Percentiles rank a stretch among this genome's conserved stretches.
Conservation (phyloP, 768 basidiomycete species). For the Lactarius hatsudake region DNA sequence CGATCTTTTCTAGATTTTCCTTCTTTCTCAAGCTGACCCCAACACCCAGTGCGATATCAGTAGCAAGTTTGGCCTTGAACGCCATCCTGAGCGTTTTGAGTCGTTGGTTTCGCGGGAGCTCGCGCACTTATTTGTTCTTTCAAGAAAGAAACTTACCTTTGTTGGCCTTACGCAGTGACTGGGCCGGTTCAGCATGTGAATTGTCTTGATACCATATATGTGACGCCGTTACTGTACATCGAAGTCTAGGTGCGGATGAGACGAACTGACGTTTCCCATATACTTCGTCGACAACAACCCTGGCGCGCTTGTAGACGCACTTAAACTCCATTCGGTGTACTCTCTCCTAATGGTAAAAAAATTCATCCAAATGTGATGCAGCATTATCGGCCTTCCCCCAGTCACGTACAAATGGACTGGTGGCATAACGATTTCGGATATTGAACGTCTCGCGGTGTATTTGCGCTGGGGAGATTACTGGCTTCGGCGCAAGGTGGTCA, state of each 20-base stretch:
- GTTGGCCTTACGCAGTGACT: slow-evolving; percentile 40
- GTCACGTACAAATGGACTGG: too few relatives aligned
- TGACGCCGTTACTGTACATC: not conserved
- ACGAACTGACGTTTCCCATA: slow-evolving; percentile 29
- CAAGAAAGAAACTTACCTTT: not conserved
- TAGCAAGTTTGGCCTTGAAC: slow-evolving; percentile 49
- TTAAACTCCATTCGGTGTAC: too few relatives aligned
- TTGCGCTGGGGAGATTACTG: too few relatives aligned
- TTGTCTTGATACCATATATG: slow-evolving; percentile 49
- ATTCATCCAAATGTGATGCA: too few relatives aligned
- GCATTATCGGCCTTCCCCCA: too few relatives aligned
- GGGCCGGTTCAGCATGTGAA: slow-evolving; percentile 49
- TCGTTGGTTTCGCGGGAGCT: not conserved
- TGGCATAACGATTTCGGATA: too few relatives aligned
- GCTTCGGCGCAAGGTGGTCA: too few relatives aligned
- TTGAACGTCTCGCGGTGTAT: too few relatives aligned
- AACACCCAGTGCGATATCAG: slow-evolving; percentile 54
- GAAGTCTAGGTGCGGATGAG: not conserved
- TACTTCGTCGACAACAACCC: too few relatives aligned
- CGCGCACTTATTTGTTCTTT: not conserved
- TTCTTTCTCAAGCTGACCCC: slow-evolving; percentile 27
- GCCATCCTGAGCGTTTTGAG: slow-evolving; percentile 54
- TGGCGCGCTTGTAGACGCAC: too few relatives aligned
- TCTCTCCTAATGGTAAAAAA: too few relatives aligned
- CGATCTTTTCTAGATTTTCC: too few relatives aligned